Conservation (phyloP, 306 rosid species). For the Parietaria judaica region DNA sequence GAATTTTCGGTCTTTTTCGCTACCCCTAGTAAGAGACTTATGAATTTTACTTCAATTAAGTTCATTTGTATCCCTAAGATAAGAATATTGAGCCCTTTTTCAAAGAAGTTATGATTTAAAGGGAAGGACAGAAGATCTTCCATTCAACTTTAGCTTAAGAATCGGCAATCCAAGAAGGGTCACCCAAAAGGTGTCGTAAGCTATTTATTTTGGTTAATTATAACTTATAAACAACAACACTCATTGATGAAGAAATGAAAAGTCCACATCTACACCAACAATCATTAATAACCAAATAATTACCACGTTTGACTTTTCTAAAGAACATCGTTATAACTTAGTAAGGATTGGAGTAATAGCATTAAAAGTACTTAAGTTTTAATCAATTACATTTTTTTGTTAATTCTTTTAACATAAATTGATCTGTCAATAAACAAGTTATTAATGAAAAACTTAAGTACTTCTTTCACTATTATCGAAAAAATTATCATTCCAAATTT, state of each 20-base stretch:
- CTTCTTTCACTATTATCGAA: too few relatives aligned
- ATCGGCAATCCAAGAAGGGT: constrained; percentile 23
- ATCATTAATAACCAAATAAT: constrained; percentile 23
- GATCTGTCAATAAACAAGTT: too few relatives aligned
- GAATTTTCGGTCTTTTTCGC: too few relatives aligned
- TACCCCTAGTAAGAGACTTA: too few relatives aligned
- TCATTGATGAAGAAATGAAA: constrained; percentile 28
- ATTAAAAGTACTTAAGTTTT: too few relatives aligned
- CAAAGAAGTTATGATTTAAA: constrained; percentile 17
- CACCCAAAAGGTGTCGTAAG: constrained; percentile 6
- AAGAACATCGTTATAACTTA: constrained; percentile 50
- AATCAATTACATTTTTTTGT: too few relatives aligned
- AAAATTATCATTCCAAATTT: too few relatives aligned
- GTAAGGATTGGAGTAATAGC: constrained; percentile 21
- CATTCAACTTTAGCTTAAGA: constrained; percentile 20
- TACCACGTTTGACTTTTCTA: constrained; percentile 34
- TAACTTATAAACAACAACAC: constrained; percentile 22
- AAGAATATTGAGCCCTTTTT: background rate
- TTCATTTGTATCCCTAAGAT: too few relatives aligned
- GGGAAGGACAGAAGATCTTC: constrained; percentile 14
- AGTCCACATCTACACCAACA: constrained; percentile 48
- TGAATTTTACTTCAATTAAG: too few relatives aligned
- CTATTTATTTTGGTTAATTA: constrained; percentile 27
- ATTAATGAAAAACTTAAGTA: too few relatives aligned
- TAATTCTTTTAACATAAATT: too few relatives aligned